A percentile compares a stretch with the other conserved stretches of the same genome.
Evolutionary conservation across 805 yeast genomes (phyloP).

Genomic region (Wickerhamomyces ciferrii): DNA sequence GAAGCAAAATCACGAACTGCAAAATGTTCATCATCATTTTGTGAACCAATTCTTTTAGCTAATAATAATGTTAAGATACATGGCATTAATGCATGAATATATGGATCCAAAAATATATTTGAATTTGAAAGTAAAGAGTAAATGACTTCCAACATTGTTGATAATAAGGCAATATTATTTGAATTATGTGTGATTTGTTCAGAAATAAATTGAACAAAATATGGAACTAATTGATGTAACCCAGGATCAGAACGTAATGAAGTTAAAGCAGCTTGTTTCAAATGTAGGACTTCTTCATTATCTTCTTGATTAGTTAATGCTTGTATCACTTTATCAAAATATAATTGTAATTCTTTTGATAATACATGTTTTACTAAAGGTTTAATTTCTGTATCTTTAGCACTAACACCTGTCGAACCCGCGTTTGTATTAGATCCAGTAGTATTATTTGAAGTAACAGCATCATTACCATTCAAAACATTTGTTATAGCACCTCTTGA

Average conservation of each 20-base stretch:
- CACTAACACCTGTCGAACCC: constrained; percentile 27
- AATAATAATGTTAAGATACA: constrained; percentile 83
- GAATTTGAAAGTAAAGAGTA: constrained; percentile 79
- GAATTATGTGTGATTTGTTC: constrained; percentile 91
- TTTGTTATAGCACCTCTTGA: constrained; percentile 79
- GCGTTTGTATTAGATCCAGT: constrained; percentile 7
- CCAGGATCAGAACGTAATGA: constrained; percentile 92
- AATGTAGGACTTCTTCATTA: constrained; percentile 30
- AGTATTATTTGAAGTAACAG: constrained; percentile 17
- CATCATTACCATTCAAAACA: constrained; percentile 44
- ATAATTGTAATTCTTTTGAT: constrained; percentile 89
- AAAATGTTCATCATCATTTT: constrained; percentile 24
- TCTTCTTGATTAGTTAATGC: constrained; percentile 61
- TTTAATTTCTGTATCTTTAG: constrained; percentile 58
- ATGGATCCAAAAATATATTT: constrained; percentile 88
- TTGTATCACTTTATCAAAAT: constrained; percentile 84
- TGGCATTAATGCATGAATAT: constrained; percentile 96
- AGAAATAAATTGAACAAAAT: constrained; percentile 91
- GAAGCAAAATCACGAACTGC: constrained; percentile 89
- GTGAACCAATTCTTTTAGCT: constrained; percentile 81
- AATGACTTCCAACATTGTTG: constrained; percentile 85
- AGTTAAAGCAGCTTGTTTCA: constrained; percentile 76
- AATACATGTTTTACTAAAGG: constrained; percentile 94
- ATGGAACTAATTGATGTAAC: constrained; percentile 92
- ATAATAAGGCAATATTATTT: constrained; percentile 60